Percentiles rank a stretch among this genome's conserved stretches.
Conservation (phyloP, 2,329 filamentous ascomycete genomes). For the Penicillium olsonii region DNA sequence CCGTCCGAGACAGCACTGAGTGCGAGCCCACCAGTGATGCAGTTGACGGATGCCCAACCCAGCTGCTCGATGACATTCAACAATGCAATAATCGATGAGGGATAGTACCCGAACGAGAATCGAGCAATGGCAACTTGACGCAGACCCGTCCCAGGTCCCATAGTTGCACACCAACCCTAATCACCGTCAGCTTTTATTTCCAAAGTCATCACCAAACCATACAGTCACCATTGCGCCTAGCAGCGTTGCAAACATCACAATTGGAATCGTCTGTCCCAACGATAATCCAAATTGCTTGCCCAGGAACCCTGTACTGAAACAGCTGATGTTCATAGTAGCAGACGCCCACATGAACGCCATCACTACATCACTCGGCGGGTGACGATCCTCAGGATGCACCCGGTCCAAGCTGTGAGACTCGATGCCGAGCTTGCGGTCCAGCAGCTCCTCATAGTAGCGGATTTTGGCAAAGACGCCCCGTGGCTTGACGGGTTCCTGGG, state of each 20-base stretch:
- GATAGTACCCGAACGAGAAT: constrained; percentile 55
- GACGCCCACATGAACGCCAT: constrained; percentile 58
- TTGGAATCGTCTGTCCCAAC: constrained; percentile 47
- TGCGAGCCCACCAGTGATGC: constrained; percentile 35
- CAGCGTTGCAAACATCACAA: constrained; percentile 51
- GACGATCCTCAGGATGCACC: constrained; percentile 39
- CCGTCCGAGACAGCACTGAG: constrained; percentile 37
- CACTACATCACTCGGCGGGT: constrained; percentile 43
- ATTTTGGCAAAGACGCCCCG: constrained; percentile 23
- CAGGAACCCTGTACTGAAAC: constrained; percentile 55
- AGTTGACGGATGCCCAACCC: constrained; percentile 33
- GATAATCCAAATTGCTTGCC: constrained; percentile 53
- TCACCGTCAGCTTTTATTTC: background rate
- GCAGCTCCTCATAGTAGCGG: constrained; percentile 45
- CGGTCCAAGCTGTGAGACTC: constrained; percentile 52
- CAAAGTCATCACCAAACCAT: background rate
- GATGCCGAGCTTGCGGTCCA: constrained; percentile 52
- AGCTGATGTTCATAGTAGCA: constrained; percentile 54
- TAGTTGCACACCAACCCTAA: constrained; percentile 52
- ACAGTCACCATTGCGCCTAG: constrained; percentile 41
- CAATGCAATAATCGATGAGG: constrained; percentile 51
- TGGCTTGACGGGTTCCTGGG: constrained; percentile 15
- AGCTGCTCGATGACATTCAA: constrained; percentile 38
- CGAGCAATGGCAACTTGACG: constrained; percentile 55
- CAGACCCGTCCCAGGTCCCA: constrained; percentile 53